Evolutionary conservation across 805 yeast species (phyloP), one percentile per base, ranked within the genome.

Genomic region (Saccharomycopsis schoenii): DNA sequence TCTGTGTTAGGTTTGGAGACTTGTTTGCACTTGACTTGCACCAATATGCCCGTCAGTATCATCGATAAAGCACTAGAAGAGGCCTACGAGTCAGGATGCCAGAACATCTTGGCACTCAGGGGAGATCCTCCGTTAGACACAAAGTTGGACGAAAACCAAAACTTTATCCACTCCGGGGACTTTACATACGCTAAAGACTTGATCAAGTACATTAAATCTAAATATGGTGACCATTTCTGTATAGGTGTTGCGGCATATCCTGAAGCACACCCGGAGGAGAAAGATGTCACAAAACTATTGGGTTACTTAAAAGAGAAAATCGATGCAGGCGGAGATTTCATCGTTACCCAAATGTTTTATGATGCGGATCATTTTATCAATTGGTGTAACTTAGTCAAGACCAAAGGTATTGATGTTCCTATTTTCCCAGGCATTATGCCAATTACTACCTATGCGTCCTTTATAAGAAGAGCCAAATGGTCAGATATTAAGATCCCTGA

Each of bases 361-460:
- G 97, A 94, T 70, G 94, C 80, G 12, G 97, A 92, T 56, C 81
- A 80, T 62, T 94, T 93, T 73, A 80, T 94, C 62, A 68, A 73
- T 12, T 94, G 99, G 99, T 89, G 94, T 68, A 72, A 77, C 19
- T 74, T 76, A 62, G 80, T 93, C 60, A 81, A 93, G 66, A 83
- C 78, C 24, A 76, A 77, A 24, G 97, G 97, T 24, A 58, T 59
- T 50, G 81, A 94, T 65, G 77, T 78, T 47, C 98, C 98, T 36
- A 88, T 94, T 66, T 86, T 94, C 62, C 99, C 99, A 0, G 99
- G 99, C 14, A 91, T 94, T 73, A 94, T 94, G 99, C 99, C 99
- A 24, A 92, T 94, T 62, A 85, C 96, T n/a, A 89, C 97, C 2
- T 92, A 93, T 74, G 88, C 96, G 29, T 84, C 97, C 2, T 94